A percentile compares a stretch with the other conserved stretches of the same genome.
phyloP scores from a whole-genome alignment of 2,329 filamentous ascomycete genomes.

The Thielaviopsis punctulata region DNA sequence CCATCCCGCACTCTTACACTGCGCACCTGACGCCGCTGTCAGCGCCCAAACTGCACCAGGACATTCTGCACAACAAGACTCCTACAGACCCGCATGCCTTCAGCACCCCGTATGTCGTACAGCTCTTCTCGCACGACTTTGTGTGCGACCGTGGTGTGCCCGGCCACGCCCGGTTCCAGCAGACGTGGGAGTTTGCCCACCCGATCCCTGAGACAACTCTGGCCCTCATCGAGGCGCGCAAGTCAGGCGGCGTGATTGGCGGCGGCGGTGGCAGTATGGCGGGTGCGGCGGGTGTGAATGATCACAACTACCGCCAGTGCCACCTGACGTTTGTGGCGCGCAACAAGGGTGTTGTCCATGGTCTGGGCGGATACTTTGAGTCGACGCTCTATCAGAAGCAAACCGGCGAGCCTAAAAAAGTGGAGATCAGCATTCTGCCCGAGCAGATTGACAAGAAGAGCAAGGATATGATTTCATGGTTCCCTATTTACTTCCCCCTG shows the following conservation, averaged over 20 bases:
- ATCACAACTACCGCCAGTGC: slow-evolving; percentile 75
- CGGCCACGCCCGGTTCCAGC: slow-evolving; percentile 47
- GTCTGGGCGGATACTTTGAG: slow-evolving; percentile 89
- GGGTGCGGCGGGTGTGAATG: slow-evolving; percentile 65
- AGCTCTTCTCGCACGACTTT: slow-evolving; percentile 78
- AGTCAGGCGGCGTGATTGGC: slow-evolving; percentile 45
- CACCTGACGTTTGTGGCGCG: slow-evolving; percentile 62
- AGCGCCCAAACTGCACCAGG: slow-evolving; percentile 68
- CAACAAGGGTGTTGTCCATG: slow-evolving; percentile 71
- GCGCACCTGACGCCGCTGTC: slow-evolving; percentile 87
- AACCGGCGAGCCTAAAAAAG: slow-evolving; percentile 28
- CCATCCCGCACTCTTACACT: slow-evolving; percentile 83
- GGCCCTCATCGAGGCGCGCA: slow-evolving; percentile 35
- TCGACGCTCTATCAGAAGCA: slow-evolving; percentile 62
- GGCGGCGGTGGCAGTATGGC: slow-evolving; percentile 57
- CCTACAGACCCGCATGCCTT: slow-evolving; percentile 53
- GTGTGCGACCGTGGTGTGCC: slow-evolving; percentile 45
- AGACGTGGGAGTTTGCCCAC: slow-evolving; percentile 67
- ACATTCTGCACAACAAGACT: slow-evolving; percentile 46
- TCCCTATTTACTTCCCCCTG: slow-evolving; percentile 92
- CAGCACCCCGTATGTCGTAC: slow-evolving; percentile 87
- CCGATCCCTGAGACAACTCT: slow-evolving; percentile 47
- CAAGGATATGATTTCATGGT: slow-evolving; percentile 98
- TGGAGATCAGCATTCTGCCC: slow-evolving; percentile 85
- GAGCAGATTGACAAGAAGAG: slow-evolving; percentile 85